A percentile compares a stretch with the other conserved stretches of the same genome.
Evolutionary conservation across 441 rosid species (phyloP).

Genomic region (Erysimum cheiri): DNA sequence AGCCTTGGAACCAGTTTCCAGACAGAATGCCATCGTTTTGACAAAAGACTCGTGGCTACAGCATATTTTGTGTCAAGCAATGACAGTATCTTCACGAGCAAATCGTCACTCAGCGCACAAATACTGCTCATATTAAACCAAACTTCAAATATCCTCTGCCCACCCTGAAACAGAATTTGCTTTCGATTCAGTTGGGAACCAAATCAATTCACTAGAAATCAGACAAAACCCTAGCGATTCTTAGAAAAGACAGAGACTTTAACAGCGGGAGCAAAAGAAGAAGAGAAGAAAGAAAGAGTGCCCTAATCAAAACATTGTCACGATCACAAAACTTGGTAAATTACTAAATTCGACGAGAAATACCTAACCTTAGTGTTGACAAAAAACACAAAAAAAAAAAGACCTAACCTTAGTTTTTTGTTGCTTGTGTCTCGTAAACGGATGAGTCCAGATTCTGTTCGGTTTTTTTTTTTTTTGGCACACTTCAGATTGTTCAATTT

Average conservation of each 20-base stretch:
- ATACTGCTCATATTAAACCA: constrained; percentile 14
- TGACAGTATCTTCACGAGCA: constrained; percentile 16
- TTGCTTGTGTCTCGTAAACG: neutral
- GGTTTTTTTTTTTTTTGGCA: neutral
- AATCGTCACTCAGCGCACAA: constrained; percentile 13
- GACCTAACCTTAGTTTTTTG: neutral
- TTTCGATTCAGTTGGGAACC: neutral
- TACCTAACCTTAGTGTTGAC: neutral
- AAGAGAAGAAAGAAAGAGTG: neutral
- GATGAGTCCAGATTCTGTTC: neutral
- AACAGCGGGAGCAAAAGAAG: neutral
- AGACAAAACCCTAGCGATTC: constrained; percentile 3
- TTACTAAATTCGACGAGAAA: neutral
- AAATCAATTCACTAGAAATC: neutral
- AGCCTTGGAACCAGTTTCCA: constrained; percentile 24
- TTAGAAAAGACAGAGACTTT: neutral
- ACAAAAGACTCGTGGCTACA: constrained; percentile 10
- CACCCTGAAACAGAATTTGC: neutral
- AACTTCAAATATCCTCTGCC: neutral
- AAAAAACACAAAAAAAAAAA: neutral
- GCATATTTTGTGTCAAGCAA: constrained; percentile 1
- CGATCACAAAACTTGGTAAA: neutral
- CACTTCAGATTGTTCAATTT: too few relatives aligned
- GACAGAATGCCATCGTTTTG: constrained; percentile 11
- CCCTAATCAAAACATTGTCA: neutral